Conservation (phyloP, 2,329 filamentous ascomycete genomes). For the Botrytis pseudocinerea region DNA sequence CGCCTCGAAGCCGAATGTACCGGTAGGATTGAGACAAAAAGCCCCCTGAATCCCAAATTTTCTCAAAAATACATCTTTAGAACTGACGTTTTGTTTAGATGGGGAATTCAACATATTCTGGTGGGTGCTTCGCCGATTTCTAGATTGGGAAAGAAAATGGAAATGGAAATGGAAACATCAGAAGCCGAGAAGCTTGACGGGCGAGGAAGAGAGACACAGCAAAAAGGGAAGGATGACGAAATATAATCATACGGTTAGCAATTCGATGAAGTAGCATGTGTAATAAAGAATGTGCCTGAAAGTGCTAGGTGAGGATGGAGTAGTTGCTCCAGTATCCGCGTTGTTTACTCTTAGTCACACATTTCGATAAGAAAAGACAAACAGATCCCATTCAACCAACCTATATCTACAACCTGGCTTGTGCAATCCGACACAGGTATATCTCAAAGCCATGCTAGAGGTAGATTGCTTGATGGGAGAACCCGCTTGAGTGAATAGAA, state of each 20-base stretch:
- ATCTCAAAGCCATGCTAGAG: neutral
- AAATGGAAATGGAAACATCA: neutral
- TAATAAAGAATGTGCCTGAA: neutral
- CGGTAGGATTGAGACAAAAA: no score
- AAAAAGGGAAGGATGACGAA: neutral
- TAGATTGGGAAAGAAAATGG: neutral
- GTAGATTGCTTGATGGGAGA: neutral
- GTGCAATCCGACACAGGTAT: neutral
- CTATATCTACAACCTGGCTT: neutral
- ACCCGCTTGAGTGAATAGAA: neutral
- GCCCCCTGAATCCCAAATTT: neutral
- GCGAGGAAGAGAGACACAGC: neutral
- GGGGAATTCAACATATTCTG: neutral
- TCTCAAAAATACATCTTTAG: no score
- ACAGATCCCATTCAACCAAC: neutral
- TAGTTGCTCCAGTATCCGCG: neutral
- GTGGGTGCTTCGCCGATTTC: neutral
- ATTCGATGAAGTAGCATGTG: neutral
- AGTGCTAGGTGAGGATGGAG: neutral
- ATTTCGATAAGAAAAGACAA: neutral
- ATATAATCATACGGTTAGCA: neutral
- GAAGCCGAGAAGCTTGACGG: neutral
- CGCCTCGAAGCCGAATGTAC: neutral
- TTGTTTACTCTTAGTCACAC: neutral
- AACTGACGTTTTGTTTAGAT: neutral